Evolutionary conservation across 148 eudicot species (phyloP).

Genomic region (Silene uniflora): DNA sequence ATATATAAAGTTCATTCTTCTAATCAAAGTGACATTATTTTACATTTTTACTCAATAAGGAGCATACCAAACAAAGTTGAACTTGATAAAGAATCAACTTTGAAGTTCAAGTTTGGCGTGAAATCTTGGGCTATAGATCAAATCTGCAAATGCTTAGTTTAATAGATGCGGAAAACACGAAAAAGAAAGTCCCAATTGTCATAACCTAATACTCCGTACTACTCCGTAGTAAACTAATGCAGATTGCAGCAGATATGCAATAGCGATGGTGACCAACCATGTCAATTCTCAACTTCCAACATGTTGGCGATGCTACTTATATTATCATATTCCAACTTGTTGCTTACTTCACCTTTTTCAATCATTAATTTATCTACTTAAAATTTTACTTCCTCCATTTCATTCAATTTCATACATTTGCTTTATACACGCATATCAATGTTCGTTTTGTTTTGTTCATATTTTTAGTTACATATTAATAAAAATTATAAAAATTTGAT

Average conservation of each 20-base stretch:
- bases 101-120: no score
- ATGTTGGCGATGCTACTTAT: background rate
- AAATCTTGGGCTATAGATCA: background rate
- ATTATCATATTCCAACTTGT: background rate
- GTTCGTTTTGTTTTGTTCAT: no score
- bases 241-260: background rate
- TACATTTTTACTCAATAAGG: background rate
- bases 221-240: no score
- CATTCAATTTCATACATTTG: no score
- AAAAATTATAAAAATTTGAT: no score
- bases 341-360: background rate
- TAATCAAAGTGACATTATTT: background rate
- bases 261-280: constrained; percentile 3
- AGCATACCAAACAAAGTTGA: no score
- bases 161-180: constrained; percentile 24
- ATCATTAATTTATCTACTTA: constrained; percentile 14
- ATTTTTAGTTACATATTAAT: no score
- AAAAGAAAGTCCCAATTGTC: background rate
- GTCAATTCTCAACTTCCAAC: constrained; percentile 15
- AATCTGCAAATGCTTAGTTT: constrained; percentile 4
- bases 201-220: background rate
- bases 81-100: no score
- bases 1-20: no score
- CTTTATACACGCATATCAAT: no score
- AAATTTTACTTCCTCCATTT: no score